These are phyloP conservation scores for Fusarium coicis DNA, from an alignment of 2,329 filamentous ascomycete genomes.

Conservation along the genomic window DNA sequence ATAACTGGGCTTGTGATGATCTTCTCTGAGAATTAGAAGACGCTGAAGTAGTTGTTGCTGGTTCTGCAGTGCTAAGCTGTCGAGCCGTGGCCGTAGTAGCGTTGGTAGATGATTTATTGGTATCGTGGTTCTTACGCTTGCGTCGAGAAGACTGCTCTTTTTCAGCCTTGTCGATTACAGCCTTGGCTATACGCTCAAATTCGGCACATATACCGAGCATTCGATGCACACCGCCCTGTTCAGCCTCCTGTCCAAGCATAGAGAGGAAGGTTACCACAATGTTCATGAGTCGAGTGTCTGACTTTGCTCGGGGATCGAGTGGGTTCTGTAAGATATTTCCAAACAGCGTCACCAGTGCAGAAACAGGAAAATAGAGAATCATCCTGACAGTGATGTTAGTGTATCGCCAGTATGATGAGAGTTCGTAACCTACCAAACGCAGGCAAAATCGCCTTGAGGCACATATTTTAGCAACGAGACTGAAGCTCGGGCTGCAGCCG, in stretches of 20 bases:
- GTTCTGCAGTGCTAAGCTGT: conserved; percentile 13
- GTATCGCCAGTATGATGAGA: not conserved
- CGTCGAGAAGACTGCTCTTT: conserved; percentile 82
- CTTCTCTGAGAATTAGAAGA: conserved; percentile 17
- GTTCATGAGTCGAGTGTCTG: conserved; percentile 91
- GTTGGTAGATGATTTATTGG: conserved; percentile 27
- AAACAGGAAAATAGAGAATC: conserved; percentile 96
- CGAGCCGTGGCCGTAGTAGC: conserved; percentile 25
- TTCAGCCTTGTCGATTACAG: conserved; percentile 91
- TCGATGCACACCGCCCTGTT: conserved; percentile 88
- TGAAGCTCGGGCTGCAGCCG: conserved; percentile 89
- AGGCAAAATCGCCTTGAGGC: conserved; percentile 92
- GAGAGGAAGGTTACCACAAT: conserved; percentile 92
- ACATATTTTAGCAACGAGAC: conserved; percentile 97
- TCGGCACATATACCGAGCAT: conserved; percentile 97
- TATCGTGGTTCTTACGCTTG: conserved; percentile 82
- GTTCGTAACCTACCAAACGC: conserved; percentile 79
- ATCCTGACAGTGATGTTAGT: conserved; percentile 66
- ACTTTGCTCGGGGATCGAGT: conserved; percentile 85
- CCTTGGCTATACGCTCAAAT: conserved; percentile 92
- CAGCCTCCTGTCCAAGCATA: conserved; percentile 87
- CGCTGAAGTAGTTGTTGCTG: conserved; percentile 4
- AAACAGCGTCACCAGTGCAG: conserved; percentile 92
- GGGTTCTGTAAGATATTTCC: conserved; percentile 97
- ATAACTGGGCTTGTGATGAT: conserved; percentile 41